A percentile compares a stretch with the other conserved stretches of the same genome.
These are phyloP conservation scores for Insectozyma bohioensis DNA, from an alignment of 1,139 yeast species.

Conservation along the genomic window DNA sequence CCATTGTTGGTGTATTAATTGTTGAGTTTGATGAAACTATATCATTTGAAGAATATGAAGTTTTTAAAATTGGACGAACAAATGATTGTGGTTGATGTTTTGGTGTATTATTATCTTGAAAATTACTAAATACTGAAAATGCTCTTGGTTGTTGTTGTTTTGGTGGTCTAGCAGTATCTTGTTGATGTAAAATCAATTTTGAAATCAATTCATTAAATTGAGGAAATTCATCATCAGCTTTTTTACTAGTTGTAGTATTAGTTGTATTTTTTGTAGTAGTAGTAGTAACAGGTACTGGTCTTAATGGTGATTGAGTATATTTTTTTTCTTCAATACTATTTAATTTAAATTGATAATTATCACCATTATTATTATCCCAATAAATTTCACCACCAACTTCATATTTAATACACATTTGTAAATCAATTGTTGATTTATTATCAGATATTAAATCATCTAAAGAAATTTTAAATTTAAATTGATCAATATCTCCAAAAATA, in stretches of 20 bases:
- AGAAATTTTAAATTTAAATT: constrained; percentile 37
- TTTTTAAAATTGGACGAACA: constrained; percentile 25
- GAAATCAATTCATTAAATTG: constrained; percentile 27
- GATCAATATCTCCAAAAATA: constrained; percentile 31
- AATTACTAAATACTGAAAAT: constrained; percentile 12
- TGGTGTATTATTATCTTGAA: constrained; percentile 10
- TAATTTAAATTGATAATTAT: constrained; percentile 28
- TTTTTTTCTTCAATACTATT: constrained; percentile 8
- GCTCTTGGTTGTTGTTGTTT: constrained; percentile 6
- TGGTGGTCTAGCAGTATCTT: constrained; percentile 5
- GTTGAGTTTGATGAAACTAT: constrained; percentile 10
- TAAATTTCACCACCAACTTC: constrained; percentile 21
- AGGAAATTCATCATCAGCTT: constrained; percentile 13
- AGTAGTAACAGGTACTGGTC: constrained; percentile 1
- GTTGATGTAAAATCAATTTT: constrained; percentile 14
- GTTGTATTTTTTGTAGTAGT: not conserved
- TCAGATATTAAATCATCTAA: constrained; percentile 27
- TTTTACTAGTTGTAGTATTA: not conserved
- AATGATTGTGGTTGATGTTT: not conserved
- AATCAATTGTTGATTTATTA: constrained; percentile 6
- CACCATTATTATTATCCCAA: constrained; percentile 37
- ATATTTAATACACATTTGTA: constrained; percentile 29
- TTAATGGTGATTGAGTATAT: constrained; percentile 1
- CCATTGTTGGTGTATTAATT: not conserved
- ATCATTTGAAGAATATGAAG: constrained; percentile 27